A percentile compares a stretch with the other conserved stretches of the same genome.
Evolutionary conservation across 73 alveolate genomes (phyloP).

Genomic region (Effrenium voratum): DNA sequence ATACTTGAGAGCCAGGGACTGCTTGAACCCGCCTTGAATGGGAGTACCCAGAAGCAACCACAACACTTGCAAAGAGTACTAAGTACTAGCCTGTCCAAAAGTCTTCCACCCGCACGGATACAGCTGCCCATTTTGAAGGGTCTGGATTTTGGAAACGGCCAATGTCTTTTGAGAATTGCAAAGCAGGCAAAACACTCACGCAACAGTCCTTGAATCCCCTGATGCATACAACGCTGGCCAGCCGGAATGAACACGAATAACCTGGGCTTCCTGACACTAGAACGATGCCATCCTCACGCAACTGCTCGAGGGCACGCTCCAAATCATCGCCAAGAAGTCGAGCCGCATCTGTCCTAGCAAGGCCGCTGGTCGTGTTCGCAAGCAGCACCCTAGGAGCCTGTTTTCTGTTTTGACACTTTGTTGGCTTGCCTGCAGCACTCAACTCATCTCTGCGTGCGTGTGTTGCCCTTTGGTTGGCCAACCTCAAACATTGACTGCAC

Average conservation of each 20-base stretch:
- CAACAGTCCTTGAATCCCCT: not conserved
- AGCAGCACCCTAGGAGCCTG: not conserved
- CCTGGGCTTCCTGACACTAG: not conserved
- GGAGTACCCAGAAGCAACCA: too few relatives aligned
- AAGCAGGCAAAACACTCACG: not conserved
- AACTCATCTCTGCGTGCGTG: not conserved
- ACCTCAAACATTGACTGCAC: not conserved
- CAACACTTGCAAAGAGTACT: too few relatives aligned
- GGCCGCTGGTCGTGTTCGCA: not conserved
- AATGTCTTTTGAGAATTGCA: not conserved
- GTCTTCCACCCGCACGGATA: not conserved
- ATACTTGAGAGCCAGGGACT: too few relatives aligned
- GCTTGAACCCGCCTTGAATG: too few relatives aligned
- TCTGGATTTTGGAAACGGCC: not conserved
- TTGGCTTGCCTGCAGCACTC: not conserved
- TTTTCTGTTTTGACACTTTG: not conserved
- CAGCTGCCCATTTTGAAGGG: not conserved
- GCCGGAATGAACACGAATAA: not conserved
- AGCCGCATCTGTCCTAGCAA: not conserved
- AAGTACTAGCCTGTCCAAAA: not conserved
- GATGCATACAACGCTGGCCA: too few relatives aligned
- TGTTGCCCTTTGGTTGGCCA: not conserved
- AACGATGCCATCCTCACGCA: conserved; percentile 42
- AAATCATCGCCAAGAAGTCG: not conserved
- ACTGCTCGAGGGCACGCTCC: not conserved